Evolutionary conservation across 768 basidiomycete genomes (phyloP).

Genomic region (Termitomyces sp.): DNA sequence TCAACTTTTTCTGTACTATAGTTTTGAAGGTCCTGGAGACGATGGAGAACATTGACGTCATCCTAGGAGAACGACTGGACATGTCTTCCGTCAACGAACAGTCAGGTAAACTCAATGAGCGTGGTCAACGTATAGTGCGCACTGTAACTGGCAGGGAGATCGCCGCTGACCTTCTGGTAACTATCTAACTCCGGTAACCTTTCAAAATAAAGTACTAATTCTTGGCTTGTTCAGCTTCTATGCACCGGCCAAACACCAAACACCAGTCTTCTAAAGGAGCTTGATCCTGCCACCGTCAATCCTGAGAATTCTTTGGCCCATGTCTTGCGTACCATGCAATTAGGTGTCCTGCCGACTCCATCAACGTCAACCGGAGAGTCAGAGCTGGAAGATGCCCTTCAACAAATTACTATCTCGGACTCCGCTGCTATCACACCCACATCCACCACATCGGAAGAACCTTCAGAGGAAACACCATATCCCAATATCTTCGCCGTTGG

Average conservation of each 20-base stretch:
- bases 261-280: slow-evolving; percentile 38
- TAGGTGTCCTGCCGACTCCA: slow-evolving; percentile 25
- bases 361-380: slow-evolving; percentile 4
- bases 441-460: neutral
- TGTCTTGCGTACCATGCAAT: slow-evolving; percentile 51
- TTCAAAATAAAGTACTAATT: neutral
- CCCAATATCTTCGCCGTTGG: slow-evolving; percentile 60
- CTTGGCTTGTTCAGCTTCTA: slow-evolving; percentile 35
- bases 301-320: slow-evolving; percentile 34
- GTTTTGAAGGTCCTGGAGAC: slow-evolving; percentile 37
- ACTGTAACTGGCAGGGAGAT: slow-evolving; percentile 50
- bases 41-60: slow-evolving; percentile 38
- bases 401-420: slow-evolving; percentile 18
- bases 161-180: slow-evolving; percentile 49
- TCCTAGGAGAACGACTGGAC: slow-evolving; percentile 55
- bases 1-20: slow-evolving; percentile 9
- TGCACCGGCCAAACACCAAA: slow-evolving; percentile 64
- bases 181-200: neutral
- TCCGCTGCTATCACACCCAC: neutral
- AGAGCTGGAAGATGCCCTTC: slow-evolving; percentile 17
- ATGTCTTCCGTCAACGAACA: slow-evolving; percentile 30
- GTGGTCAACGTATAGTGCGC: slow-evolving; percentile 33
- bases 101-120: slow-evolving; percentile 20
- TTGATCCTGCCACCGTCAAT: slow-evolving; percentile 40
- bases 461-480: slow-evolving; percentile 30